These are phyloP conservation scores for Botryotinia globosa DNA, from an alignment of 2,329 filamentous ascomycete genomes.

Conservation along the genomic window DNA sequence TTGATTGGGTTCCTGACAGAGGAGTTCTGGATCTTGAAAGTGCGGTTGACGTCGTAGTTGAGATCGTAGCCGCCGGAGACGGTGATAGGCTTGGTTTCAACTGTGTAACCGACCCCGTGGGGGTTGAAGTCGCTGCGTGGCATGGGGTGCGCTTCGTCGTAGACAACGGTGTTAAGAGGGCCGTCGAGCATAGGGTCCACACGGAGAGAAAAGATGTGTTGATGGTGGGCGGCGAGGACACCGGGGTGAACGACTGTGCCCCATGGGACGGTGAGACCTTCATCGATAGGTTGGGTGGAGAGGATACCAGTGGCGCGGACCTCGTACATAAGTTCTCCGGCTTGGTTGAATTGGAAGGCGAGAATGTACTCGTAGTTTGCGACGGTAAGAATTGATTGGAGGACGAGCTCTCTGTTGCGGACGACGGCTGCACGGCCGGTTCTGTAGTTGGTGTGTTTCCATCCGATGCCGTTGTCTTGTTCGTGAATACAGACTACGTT, in stretches of 20 bases:
- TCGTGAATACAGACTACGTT: conserved; percentile 70
- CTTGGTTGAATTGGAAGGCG: conserved; percentile 69
- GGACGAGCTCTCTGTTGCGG: conserved; percentile 61
- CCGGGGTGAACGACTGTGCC: conserved; percentile 68
- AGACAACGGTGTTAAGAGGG: conserved; percentile 52
- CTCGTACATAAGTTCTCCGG: conserved; percentile 64
- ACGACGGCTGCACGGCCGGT: conserved; percentile 61
- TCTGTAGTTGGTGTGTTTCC: conserved; percentile 70
- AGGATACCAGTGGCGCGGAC: conserved; percentile 67
- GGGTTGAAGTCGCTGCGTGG: conserved; percentile 54
- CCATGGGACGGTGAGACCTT: conserved; percentile 61
- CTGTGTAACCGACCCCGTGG: conserved; percentile 50
- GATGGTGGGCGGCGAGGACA: conserved; percentile 67
- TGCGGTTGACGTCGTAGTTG: conserved; percentile 47
- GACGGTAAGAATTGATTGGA: conserved; percentile 69
- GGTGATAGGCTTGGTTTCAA: conserved; percentile 47
- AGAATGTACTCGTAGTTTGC: conserved; percentile 74
- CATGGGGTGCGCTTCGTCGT: conserved; percentile 60
- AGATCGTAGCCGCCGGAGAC: conserved; percentile 49
- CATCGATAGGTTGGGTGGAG: conserved; percentile 64
- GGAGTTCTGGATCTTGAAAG: conserved; percentile 58
- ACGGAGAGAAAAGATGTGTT: conserved; percentile 71
- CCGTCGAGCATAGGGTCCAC: conserved; percentile 62
- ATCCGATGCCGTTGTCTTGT: conserved; percentile 63
- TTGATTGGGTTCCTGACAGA: conserved; percentile 52